Base-by-base conservation (phyloP, 2,329 filamentous ascomycete genomes). In the Beauveria caledonica region DNA sequence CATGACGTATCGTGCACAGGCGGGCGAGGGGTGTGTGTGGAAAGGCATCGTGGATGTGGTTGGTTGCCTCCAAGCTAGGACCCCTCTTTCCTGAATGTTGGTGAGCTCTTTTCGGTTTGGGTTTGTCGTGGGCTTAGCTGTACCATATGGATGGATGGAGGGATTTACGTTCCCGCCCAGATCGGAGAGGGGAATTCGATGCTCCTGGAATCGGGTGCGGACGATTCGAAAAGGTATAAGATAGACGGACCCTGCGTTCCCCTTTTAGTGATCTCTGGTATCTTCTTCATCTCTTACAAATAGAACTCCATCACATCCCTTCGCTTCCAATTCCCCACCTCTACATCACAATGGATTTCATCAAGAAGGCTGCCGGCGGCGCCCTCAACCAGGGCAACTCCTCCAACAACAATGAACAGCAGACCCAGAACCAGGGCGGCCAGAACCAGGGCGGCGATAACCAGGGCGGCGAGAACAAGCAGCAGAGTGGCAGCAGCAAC, bases 271-370 rank as follows among this genome's bases (percentile, higher is more conserved):
- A 39, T 44, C 39, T 45, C 29, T 53, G 33, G 44, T 44, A 10
- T 55, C 21, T 51, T 55, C 25, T 57, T 25, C 44, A 45, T 19
- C n/a, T 55, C 21, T 9, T 29, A 44, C 42, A 21, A n/a, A 55
- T 54, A 27, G 2, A 11, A 33, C 10, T 33, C 4, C 29, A 33
- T 40, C 23, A 42, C 13, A 57, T 39, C 17, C 15, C 23, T 54
- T 49, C 42, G 7, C 33, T 25, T 42, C 60, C 58, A 63, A 29
- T 5, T 13, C 33, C 58, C 27, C 25, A 27, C 11, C 33, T 11
- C 11, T 27, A 36, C 13, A 50, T 64, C 68, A 69, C 48, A 60
- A 76, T 76, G 74, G 73, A 76, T 71, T 72, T 74, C 66, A 27
- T 76, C 69, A 75, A 75, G 66, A 72, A 73, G 55, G 71, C 71